Evolutionary conservation across 805 yeast genomes (phyloP).

Genomic region (Yamadazyma tumulicola): DNA sequence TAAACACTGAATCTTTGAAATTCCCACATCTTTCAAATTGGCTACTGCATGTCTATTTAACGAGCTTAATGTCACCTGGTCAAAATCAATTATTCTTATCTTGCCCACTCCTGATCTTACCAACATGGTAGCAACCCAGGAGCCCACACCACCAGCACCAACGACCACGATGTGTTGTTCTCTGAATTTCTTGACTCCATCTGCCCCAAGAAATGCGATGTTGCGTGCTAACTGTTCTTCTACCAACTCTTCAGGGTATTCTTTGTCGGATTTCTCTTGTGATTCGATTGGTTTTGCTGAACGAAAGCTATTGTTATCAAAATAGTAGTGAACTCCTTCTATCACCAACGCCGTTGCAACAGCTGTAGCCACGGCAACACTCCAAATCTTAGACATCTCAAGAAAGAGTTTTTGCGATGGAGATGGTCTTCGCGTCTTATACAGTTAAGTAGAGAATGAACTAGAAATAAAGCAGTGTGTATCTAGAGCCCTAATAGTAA

Average conservation of each 20-base stretch:
- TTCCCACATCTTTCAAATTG: conserved; percentile 86
- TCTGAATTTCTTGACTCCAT: conserved; percentile 74
- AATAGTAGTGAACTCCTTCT: conserved; percentile 31
- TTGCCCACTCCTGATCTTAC: conserved; percentile 86
- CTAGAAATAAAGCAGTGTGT: no score
- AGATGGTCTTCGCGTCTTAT: no score
- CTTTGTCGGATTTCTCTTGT: conserved; percentile 3
- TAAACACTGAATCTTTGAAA: conserved; percentile 80
- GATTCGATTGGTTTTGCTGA: conserved; percentile 1
- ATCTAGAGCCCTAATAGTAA: no score
- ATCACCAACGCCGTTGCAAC: conserved; percentile 32
- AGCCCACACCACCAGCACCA: conserved; percentile 99
- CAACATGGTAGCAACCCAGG: conserved; percentile 90
- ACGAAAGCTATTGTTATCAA: background rate
- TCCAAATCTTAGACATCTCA: conserved; percentile 16
- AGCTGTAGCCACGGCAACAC: conserved; percentile 11
- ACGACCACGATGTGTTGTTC: conserved; percentile 69
- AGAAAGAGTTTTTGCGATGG: background rate
- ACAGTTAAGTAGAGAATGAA: no score
- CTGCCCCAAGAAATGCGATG: conserved; percentile 85
- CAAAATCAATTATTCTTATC: conserved; percentile 84
- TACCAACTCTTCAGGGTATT: conserved; percentile 61
- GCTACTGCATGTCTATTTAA: conserved; percentile 95
- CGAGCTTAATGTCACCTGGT: conserved; percentile 90
- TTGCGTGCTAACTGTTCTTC: conserved; percentile 92